Percentiles rank a stretch among this genome's conserved stretches.
phyloP scores from a whole-genome alignment of 495 filamentous ascomycete genomes.

The Penicillium silybi region DNA sequence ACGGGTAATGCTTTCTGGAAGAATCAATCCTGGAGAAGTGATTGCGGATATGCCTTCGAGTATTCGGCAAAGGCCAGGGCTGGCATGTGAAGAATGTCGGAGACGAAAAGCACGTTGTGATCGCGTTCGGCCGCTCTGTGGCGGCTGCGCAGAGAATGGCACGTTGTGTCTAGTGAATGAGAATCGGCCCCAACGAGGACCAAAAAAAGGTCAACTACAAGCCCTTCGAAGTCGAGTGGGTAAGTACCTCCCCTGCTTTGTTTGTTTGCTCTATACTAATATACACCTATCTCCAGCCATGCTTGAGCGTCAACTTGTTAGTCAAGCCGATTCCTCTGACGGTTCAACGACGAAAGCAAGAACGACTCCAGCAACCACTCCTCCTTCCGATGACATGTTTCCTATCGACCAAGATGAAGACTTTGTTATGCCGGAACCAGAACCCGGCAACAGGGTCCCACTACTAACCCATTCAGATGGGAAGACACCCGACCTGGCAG shows the following conservation, averaged over 20 bases:
- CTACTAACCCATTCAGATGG: neutral
- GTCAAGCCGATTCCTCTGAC: neutral
- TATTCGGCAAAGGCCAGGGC: conserved; percentile 8
- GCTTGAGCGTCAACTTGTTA: conserved; percentile 5
- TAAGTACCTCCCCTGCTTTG: neutral
- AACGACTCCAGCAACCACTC: neutral
- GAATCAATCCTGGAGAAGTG: neutral
- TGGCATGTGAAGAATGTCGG: conserved; percentile 20
- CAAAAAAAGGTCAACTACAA: conserved; percentile 15
- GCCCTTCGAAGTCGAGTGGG: conserved; percentile 14
- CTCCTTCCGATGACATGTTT: neutral
- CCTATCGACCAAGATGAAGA: neutral
- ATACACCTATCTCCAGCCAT: neutral
- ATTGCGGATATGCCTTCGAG: neutral
- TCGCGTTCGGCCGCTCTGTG: conserved; percentile 13
- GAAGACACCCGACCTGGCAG: neutral
- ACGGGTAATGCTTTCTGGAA: neutral
- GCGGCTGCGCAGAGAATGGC: conserved; percentile 12
- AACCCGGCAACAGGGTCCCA: neutral
- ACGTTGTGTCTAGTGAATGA: conserved; percentile 8
- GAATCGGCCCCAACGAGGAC: conserved; percentile 10
- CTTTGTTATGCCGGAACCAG: neutral
- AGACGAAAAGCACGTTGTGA: conserved; percentile 17
- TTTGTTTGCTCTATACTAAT: neutral
- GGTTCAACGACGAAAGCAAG: neutral